Percentiles rank a stretch among this genome's conserved stretches.
Evolutionary conservation across 2,329 filamentous ascomycete species (phyloP).

Genomic region (Alternaria sp.): DNA sequence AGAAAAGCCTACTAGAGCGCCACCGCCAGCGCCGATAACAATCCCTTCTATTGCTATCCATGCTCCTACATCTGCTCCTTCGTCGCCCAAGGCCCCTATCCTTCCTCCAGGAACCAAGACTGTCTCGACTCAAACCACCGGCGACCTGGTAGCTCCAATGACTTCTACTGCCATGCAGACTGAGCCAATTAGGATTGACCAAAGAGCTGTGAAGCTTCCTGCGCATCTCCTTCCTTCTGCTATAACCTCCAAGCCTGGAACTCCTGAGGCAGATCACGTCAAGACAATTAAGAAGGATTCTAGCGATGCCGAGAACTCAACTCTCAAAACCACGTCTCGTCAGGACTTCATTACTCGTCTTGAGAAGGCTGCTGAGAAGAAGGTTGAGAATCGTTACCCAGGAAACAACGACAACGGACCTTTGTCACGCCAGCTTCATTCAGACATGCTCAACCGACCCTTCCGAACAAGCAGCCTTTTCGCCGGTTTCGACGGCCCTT

Average conservation of each 20-base stretch:
- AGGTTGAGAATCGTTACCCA: constrained; percentile 70
- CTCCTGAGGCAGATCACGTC: constrained; percentile 36
- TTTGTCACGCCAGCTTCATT: constrained; percentile 63
- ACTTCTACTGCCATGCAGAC: constrained; percentile 76
- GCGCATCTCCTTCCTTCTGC: constrained; percentile 79
- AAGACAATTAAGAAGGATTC: constrained; percentile 22
- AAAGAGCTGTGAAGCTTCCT: constrained; percentile 75
- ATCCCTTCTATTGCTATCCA: constrained; percentile 92
- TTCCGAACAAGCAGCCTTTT: constrained; percentile 85
- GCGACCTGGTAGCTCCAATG: constrained; percentile 55
- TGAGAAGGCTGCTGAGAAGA: constrained; percentile 34
- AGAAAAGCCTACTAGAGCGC: constrained; percentile 26
- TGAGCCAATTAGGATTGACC: constrained; percentile 86
- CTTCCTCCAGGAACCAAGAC: constrained; percentile 83
- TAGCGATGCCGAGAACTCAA: constrained; percentile 16
- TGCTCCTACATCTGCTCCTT: constrained; percentile 83
- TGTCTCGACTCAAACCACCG: constrained; percentile 78
- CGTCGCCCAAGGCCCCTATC: constrained; percentile 74
- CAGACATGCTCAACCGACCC: constrained; percentile 67
- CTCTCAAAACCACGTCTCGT: constrained; percentile 26
- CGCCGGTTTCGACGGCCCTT: constrained; percentile 78
- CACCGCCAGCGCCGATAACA: constrained; percentile 50
- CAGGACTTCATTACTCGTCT: constrained; percentile 41
- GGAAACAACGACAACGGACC: constrained; percentile 83
- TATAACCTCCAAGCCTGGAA: constrained; percentile 63